phyloP scores from a whole-genome alignment of 164 flowering plant genomes.

The Malania oleifera region DNA sequence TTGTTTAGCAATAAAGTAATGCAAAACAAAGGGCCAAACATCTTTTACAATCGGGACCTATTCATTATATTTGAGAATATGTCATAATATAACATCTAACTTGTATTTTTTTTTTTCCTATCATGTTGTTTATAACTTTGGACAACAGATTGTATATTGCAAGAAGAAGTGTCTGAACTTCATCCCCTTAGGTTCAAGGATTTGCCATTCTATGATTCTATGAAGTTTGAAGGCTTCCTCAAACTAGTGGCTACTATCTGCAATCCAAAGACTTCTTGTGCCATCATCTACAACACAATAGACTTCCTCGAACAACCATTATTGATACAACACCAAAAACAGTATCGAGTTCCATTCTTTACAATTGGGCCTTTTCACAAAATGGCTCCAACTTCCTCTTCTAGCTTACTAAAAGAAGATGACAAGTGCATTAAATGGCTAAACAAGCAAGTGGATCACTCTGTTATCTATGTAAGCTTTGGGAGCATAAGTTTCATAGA shows the following conservation, averaged over 20 bases:
- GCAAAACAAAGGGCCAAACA: too few relatives aligned
- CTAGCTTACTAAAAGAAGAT: slow-evolving; percentile 16
- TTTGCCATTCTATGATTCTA: slow-evolving; percentile 4
- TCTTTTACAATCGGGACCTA: too few relatives aligned
- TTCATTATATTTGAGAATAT: too few relatives aligned
- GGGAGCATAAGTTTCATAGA: slow-evolving; percentile 18
- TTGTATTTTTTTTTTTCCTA: too few relatives aligned
- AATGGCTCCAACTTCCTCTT: slow-evolving; percentile 2
- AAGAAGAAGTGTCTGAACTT: slow-evolving; percentile 15
- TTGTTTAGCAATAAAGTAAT: too few relatives aligned
- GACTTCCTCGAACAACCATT: slow-evolving; percentile 18
- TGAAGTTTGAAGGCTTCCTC: not conserved
- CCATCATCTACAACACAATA: slow-evolving; percentile 21
- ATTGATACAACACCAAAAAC: slow-evolving; percentile 5
- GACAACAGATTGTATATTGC: slow-evolving; percentile 13
- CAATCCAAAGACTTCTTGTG: slow-evolving; percentile 11
- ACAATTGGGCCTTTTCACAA: slow-evolving; percentile 22
- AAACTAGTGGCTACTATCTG: not conserved
- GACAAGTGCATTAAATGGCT: slow-evolving; percentile 22
- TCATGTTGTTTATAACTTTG: too few relatives aligned
- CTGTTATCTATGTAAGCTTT: slow-evolving; percentile 24
- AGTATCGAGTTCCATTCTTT: slow-evolving; percentile 15
- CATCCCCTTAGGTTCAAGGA: slow-evolving; percentile 25
- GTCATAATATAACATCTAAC: not conserved
- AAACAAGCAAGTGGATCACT: slow-evolving; percentile 14